phyloP scores from a whole-genome alignment of 495 filamentous ascomycete genomes.

The Penicillium taxi region DNA sequence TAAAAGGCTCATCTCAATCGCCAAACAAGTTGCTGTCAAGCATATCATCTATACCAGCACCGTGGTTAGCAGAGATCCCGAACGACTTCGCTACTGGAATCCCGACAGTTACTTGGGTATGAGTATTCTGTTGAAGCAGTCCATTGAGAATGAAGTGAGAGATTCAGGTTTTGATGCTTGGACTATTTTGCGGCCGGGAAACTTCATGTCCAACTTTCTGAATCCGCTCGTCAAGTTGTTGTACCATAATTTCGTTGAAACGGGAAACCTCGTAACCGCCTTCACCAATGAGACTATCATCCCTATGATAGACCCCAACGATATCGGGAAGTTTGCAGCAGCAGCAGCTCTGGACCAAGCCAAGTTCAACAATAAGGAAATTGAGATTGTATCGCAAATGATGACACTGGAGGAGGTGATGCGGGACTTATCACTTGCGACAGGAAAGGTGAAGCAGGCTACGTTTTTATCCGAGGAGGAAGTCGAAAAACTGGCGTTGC shows the following conservation, averaged over 20 bases:
- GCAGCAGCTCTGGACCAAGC: conserved; percentile 35
- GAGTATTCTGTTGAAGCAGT: conserved; percentile 26
- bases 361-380: conserved; percentile 27
- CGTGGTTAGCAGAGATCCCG: conserved; percentile 16
- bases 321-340: conserved; percentile 40
- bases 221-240: conserved; percentile 24
- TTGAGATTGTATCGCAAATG: conserved; percentile 34
- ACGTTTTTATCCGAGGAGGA: conserved; percentile 36
- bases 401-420: conserved; percentile 25
- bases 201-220: conserved; percentile 47
- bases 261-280: conserved; percentile 26
- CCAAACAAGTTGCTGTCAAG: conserved; percentile 32
- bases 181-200: conserved; percentile 38
- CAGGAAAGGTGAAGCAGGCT: conserved; percentile 24
- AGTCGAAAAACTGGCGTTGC: conserved; percentile 13
- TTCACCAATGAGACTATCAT: conserved; percentile 24
- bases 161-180: conserved; percentile 27
- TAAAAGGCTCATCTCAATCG: conserved; percentile 30
- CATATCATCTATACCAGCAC: conserved; percentile 37
- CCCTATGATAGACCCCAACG: conserved; percentile 37
- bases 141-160: conserved; percentile 28
- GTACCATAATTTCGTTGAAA: conserved; percentile 31
- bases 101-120: conserved; percentile 16
- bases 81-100: conserved; percentile 19
- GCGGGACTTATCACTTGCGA: conserved; percentile 19